These are phyloP conservation scores for Metschnikowia henanensis DNA, from an alignment of 805 yeast species.

Conservation along the genomic window DNA sequence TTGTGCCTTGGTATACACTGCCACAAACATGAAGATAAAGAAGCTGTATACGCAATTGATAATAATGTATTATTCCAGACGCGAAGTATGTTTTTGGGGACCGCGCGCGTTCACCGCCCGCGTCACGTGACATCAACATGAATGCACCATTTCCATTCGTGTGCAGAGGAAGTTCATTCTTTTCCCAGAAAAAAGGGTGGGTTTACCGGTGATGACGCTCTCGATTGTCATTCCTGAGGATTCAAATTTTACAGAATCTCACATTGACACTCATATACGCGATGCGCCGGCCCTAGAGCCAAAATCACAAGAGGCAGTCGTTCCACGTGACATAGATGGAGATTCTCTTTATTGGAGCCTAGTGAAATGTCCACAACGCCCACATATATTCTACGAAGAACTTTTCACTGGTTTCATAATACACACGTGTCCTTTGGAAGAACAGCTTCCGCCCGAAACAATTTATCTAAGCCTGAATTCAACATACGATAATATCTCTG, in stretches of 20 bases:
- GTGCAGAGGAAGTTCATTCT: background rate
- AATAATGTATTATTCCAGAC: too few relatives aligned
- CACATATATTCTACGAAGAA: conserved; percentile 33
- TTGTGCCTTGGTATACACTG: too few relatives aligned
- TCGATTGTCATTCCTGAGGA: conserved; percentile 15
- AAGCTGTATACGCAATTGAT: too few relatives aligned
- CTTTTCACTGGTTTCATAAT: conserved; percentile 28
- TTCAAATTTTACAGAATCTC: background rate
- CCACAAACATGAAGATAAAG: too few relatives aligned
- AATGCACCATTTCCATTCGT: background rate
- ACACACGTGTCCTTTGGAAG: conserved; percentile 11
- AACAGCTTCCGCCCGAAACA: conserved; percentile 2
- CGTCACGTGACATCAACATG: conserved; percentile 7
- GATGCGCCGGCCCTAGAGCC: too few relatives aligned
- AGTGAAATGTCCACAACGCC: background rate
- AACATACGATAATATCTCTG: background rate
- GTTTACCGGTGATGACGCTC: conserved; percentile 6
- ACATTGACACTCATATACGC: too few relatives aligned
- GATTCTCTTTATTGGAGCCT: conserved; percentile 8
- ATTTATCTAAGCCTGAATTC: conserved; percentile 7
- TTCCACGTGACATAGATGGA: conserved; percentile 6
- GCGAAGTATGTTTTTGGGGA: too few relatives aligned
- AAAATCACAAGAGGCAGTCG: too few relatives aligned
- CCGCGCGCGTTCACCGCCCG: too few relatives aligned
- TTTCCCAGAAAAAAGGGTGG: background rate